Evolutionary conservation across 2,329 filamentous ascomycete species (phyloP).

Genomic region (Hypocrella siamensis): DNA sequence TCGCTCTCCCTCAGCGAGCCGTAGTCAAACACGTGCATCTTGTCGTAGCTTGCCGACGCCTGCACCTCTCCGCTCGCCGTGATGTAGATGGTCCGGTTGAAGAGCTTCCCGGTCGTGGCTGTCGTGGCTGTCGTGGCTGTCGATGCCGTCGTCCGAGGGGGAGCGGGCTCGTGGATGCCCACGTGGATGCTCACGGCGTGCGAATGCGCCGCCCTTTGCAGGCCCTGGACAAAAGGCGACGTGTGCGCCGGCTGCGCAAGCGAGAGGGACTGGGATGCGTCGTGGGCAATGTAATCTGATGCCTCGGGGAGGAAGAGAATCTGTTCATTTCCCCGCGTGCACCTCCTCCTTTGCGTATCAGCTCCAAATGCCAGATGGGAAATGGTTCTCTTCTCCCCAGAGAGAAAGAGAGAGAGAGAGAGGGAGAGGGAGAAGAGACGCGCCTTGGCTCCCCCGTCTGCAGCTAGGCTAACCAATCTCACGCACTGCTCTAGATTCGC

Average conservation of each 20-base stretch:
- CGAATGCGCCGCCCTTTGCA: constrained; percentile 50
- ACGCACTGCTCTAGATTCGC: constrained; percentile 72
- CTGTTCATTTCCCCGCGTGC: constrained; percentile 17
- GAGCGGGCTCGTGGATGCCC: constrained; percentile 62
- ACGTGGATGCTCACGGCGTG: constrained; percentile 63
- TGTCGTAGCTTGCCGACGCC: constrained; percentile 50
- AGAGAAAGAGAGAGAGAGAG: too few species aligned
- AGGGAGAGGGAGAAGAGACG: too few species aligned
- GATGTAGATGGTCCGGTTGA: constrained; percentile 40
- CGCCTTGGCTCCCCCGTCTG: constrained; percentile 63
- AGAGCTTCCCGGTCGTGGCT: constrained; percentile 18
- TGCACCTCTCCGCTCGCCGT: constrained; percentile 24
- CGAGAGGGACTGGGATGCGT: constrained; percentile 49
- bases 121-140: constrained; percentile 2
- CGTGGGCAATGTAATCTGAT: constrained; percentile 68
- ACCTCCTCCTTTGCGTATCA: too few species aligned
- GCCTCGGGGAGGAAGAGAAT: constrained; percentile 88
- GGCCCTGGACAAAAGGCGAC: constrained; percentile 61
- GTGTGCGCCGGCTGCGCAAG: constrained; percentile 51
- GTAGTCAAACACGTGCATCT: constrained; percentile 79
- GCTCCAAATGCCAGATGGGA: too few species aligned
- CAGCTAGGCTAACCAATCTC: constrained; percentile 55
- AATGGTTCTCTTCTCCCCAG: too few species aligned
- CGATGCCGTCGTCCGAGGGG: background rate
- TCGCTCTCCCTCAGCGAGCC: constrained; percentile 30